A percentile compares a stretch with the other conserved stretches of the same genome.
Conservation (phyloP, 176 grass and related monocot species). For the Zizania latifolia region DNA sequence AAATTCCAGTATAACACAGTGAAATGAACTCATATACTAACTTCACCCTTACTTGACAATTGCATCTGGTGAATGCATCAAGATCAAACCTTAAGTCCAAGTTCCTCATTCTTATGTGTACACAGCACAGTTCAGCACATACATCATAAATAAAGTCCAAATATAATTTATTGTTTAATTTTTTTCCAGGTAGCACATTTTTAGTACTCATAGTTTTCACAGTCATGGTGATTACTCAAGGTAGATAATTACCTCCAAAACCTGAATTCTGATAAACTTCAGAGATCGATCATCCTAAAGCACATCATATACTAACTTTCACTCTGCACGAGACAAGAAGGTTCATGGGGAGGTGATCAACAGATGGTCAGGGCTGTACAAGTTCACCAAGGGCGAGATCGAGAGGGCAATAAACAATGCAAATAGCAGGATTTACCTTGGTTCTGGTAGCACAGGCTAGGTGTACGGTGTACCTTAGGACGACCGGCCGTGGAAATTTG, state of each 20-base stretch:
- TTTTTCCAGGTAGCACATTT: conserved; percentile 28
- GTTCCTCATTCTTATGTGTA: neutral
- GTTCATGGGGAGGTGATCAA: conserved; percentile 24
- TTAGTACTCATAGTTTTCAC: conserved; percentile 6
- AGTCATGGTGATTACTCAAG: conserved; percentile 15
- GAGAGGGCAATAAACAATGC: conserved; percentile 47
- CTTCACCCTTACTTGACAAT: neutral
- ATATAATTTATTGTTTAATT: neutral
- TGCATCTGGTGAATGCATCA: conserved; percentile 43
- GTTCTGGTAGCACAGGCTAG: conserved; percentile 50
- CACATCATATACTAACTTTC: neutral
- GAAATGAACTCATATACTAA: conserved; percentile 15
- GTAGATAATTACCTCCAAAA: neutral
- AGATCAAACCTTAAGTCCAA: conserved; percentile 33
- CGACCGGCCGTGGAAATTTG: too few relatives aligned
- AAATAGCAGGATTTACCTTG: conserved; percentile 36
- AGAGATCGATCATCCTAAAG: neutral
- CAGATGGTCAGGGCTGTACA: conserved; percentile 59
- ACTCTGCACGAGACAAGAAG: neutral
- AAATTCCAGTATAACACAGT: neutral
- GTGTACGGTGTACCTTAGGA: conserved; percentile 63
- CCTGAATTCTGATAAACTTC: neutral
- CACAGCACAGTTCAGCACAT: neutral
- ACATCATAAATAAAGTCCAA: neutral
- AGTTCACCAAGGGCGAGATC: conserved; percentile 54